These are phyloP conservation scores for Mitragyna speciosa DNA, from an alignment of 257 asterid species.

Conservation along the genomic window DNA sequence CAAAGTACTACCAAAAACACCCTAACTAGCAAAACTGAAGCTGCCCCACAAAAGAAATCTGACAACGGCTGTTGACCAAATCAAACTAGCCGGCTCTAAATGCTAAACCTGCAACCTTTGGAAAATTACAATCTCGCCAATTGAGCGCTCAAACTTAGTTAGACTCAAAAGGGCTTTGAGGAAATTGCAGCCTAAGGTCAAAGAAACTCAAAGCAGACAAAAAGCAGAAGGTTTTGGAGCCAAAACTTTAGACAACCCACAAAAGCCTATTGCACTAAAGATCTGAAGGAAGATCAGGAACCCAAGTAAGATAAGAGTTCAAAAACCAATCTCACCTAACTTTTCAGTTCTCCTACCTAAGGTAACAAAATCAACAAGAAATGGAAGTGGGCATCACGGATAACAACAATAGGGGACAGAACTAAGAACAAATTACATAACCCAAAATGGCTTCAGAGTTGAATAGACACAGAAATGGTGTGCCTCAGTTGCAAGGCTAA, in stretches of 20 bases:
- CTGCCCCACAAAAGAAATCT: constrained; percentile 16
- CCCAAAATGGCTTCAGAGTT: neutral
- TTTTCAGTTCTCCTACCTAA: constrained; percentile 4
- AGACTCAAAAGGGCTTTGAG: neutral
- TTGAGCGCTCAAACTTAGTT: constrained; percentile 1
- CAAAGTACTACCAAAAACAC: constrained; percentile 23
- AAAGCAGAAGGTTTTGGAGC: neutral
- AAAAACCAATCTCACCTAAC: constrained; percentile 28
- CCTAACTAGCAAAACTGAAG: constrained; percentile 33
- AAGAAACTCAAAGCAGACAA: constrained; percentile 14
- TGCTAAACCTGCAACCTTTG: constrained; percentile 17
- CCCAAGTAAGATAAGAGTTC: constrained; percentile 21
- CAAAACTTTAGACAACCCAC: constrained; percentile 26
- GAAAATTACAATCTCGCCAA: constrained; percentile 13
- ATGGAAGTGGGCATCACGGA: constrained; percentile 30
- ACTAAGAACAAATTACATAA: neutral
- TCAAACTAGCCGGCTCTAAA: constrained; percentile 9
- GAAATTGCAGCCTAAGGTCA: constrained; percentile 13
- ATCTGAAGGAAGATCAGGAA: constrained; percentile 36
- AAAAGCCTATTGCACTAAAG: constrained; percentile 29
- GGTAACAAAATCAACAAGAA: constrained; percentile 25
- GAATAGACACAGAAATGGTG: neutral
- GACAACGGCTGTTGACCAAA: constrained; percentile 21
- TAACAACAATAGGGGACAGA: neutral
- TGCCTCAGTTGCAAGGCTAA: neutral